Evolutionary conservation across 768 basidiomycete genomes (phyloP), one percentile per base, ranked within the genome.

Genomic region (Dentipellis sp.): DNA sequence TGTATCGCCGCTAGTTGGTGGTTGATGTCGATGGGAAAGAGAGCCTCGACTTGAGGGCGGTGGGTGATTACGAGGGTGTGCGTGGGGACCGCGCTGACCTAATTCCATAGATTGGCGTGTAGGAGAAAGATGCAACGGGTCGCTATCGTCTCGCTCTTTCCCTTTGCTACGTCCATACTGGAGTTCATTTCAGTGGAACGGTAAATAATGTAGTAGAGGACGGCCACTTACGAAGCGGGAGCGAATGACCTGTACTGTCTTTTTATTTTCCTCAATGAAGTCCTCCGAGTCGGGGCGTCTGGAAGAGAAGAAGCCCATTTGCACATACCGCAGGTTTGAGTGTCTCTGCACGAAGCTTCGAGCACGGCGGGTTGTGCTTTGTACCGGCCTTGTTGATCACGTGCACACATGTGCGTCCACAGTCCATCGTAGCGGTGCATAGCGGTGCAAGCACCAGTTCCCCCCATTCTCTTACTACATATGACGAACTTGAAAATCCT

Each of bases 231-330:
- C 72, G 57, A 74, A 73, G 65, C 69, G 64, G 34, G 72, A 72
- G 57, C 71, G 71, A 50, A 74, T 70, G 54, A 71, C 65, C 50
- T 60, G 66, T 54, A 66, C 66, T 56, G 66, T 66, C 23, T 65
- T 51, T 47, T 37, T 59, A 45, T 64, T 57, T 45, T 65, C 49
- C 36, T 54, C 53, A 17, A 46, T 49, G 21, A 11, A 36, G 35
- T 66, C 61, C 42, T 63, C 49, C 14, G 68, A 66, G 52, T 72
- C 65, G 52, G 67, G 62, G 61, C 69, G 69, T 63, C 70, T 61
- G 47, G 71, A 71, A 56, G 71, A 71, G 65, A 74, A 74, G 63
- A 74, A 72, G 57, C 70, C 72, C 72, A 74, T 74, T 48, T 50
- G 54, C 21, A 49, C 55, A 61, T 51, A 29, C 29, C 29, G 29